phyloP scores from a whole-genome alignment of 345 rosid genomes.

The Clausena lansium region DNA sequence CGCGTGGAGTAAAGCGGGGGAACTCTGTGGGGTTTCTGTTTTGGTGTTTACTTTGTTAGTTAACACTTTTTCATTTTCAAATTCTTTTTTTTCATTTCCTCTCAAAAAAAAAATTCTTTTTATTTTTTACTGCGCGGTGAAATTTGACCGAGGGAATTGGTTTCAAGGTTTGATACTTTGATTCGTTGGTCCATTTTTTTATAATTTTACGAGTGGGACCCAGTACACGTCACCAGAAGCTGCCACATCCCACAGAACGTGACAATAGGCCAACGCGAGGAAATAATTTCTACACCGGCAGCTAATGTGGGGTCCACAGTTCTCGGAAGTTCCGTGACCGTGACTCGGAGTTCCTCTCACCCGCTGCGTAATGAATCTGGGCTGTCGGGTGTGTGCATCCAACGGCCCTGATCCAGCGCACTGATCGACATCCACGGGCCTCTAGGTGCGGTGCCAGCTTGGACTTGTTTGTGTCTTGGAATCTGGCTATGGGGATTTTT shows the following conservation, averaged over 20 bases:
- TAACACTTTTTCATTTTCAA: background rate
- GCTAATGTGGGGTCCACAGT: conserved; percentile 54
- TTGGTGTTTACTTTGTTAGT: background rate
- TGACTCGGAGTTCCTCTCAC: conserved; percentile 36
- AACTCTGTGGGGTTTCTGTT: background rate
- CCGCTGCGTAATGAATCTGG: conserved; percentile 14
- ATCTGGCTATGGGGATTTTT: conserved; percentile 21
- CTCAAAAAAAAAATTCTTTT: no score
- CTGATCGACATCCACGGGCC: conserved; percentile 31
- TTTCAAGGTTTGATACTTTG: conserved; percentile 4
- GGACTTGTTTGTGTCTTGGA: conserved; percentile 32
- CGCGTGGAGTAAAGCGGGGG: conserved; percentile 23
- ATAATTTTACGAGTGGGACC: conserved; percentile 22
- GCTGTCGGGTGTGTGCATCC: conserved; percentile 27
- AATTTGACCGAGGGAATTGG: conserved; percentile 30
- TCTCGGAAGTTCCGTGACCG: conserved; percentile 84
- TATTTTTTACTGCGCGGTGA: conserved; percentile 36
- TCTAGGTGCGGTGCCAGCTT: conserved; percentile 62
- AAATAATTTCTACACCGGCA: conserved; percentile 59
- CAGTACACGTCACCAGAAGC: conserved; percentile 50
- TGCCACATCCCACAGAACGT: conserved; percentile 46
- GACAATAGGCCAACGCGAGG: conserved; percentile 47
- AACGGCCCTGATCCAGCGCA: conserved; percentile 37
- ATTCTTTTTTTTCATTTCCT: background rate
- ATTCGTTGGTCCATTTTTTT: background rate